Base-by-base conservation (phyloP, 2,329 filamentous ascomycete genomes). In the Daldinia sp. region DNA sequence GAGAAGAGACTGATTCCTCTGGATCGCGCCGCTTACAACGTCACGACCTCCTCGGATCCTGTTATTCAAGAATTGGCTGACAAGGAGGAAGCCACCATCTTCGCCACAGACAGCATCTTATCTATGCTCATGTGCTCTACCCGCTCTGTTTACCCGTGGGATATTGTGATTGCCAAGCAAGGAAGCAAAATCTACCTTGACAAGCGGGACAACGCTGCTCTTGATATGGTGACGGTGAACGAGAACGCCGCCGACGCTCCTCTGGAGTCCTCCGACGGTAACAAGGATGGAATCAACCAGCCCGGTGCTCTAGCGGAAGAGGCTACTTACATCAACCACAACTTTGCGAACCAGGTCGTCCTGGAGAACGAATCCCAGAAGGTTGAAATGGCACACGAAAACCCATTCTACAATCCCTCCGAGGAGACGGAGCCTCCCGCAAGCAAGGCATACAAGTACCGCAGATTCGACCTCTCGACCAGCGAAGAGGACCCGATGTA, bases 51-150 rank as follows among this genome's bases (percentile, higher is more conserved):
- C 21, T 93, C 91, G 71, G 95, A 99, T 77, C 95, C 95, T 47
- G 87, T 99, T 73, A 96, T 99, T 76, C 94, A 98, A 82, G 94
- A 98, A 77, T 87, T 98, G 58, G 92, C 95, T 67, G 94, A 98
- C 73, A 96, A 94, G 83, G 89, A 96, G 75, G 94, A 97, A 81
- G 95, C 94, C 47, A 95, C 92, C 71, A 94, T 99, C 75, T 99
- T 98, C 76, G 93, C 95, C 67, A 97, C 95, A 43, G 94, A 97
- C 79, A 97, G 90, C 81, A 94, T 99, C 73, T 87, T 99, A 63
- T 98, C 94, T 70, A 98, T 97, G 93, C 90, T 99, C 73, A 99
- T 99, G 95, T 99, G 95, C 81, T 89, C 95, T 52, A 92, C 95
- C 62, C 92, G 96, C 74, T 97, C 93, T 60, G 92, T 99, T 67